Base-by-base conservation (phyloP, 306 rosid species). In the Lathyrus tuberosus region DNA sequence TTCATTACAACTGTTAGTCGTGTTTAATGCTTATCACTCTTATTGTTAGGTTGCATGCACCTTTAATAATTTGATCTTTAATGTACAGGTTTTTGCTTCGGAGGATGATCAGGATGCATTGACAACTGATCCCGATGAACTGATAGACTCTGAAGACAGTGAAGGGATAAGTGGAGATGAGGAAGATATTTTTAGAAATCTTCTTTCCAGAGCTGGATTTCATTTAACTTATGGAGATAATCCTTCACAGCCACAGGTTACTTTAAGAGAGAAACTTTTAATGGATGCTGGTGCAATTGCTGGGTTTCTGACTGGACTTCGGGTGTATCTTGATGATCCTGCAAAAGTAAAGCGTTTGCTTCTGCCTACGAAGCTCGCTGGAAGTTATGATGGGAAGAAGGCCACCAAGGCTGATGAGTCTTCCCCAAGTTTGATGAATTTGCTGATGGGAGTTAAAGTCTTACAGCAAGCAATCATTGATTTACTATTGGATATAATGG, bases 211-310 rank as follows among this genome's bases (percentile, higher is more conserved):
- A 76, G 99, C 99, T 72, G 99, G 99, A 69, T 95, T 95, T 81
- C 99, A 95, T 83, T 85, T 95, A 73, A 83, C 97, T 14, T 95
- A 95, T 70, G 99, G 97, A 49, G 99, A 95, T 75, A 95, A 87
- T 79, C 95, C 96, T 77, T 95, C 95, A 57, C 96, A 91, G 81
- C 99, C 99, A 40, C 97, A 87, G 81, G 95, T 95, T 72, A 89
- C 97, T 71, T 78, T 91, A 81, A 85, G 95, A 79, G 99, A 95
- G 80, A 95, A 95, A 72, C 96, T 95, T 66, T 74, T 95, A 62
- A 89, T 91, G 92, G 99, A 95, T 81, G 92, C 97, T 31, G 97
- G 97, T 72, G 99, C 99, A 48, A 95, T 95, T 86, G 96, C 97
- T 72, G 97, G 99, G 62, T 95, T 95, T 81, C 78, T 91, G 76